Evolutionary conservation across 306 rosid species (phyloP).

Genomic region (Arachis hypogaea): DNA sequence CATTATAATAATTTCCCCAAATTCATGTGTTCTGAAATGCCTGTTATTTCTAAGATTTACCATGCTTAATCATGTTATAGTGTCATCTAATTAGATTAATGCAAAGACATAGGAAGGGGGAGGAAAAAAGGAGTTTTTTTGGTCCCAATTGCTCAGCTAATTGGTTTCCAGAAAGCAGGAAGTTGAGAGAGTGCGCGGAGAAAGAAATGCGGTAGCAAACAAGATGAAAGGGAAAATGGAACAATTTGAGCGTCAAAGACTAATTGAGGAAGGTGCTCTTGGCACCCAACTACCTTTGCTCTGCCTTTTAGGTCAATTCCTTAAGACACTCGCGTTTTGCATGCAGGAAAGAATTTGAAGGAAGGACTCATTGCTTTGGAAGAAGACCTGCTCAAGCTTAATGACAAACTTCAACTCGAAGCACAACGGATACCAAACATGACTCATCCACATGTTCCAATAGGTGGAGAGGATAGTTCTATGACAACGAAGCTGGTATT

Average conservation of each 20-base stretch:
- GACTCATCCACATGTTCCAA: slow-evolving; percentile 88
- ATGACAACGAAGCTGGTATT: slow-evolving; percentile 66
- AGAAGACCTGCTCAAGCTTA: slow-evolving; percentile 81
- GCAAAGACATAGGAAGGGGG: background rate
- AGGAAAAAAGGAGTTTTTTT: slow-evolving; percentile 13
- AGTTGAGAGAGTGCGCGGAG: slow-evolving; percentile 91
- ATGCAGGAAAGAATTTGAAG: slow-evolving; percentile 85
- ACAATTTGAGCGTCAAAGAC: slow-evolving; percentile 69
- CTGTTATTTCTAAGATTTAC: slow-evolving; percentile 5
- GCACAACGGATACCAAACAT: slow-evolving; percentile 85
- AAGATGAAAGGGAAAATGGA: slow-evolving; percentile 96
- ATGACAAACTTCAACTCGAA: slow-evolving; percentile 84
- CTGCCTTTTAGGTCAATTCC: slow-evolving; percentile 16
- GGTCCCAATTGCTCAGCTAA: slow-evolving; percentile 67
- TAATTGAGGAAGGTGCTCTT: slow-evolving; percentile 81
- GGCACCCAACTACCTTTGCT: slow-evolving; percentile 21
- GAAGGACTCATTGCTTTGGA: slow-evolving; percentile 76
- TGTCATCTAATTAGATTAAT: background rate
- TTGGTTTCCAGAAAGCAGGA: slow-evolving; percentile 90
- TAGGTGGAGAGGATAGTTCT: slow-evolving; percentile 90
- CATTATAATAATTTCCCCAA: background rate
- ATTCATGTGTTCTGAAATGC: background rate
- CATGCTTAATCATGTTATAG: slow-evolving; percentile 1
- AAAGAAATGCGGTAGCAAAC: slow-evolving; percentile 88
- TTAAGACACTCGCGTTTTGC: slow-evolving; percentile 17